These are phyloP conservation scores for Mortierella polycephala DNA, from an alignment of 371 early-diverging fungal genomes.

Conservation along the genomic window DNA sequence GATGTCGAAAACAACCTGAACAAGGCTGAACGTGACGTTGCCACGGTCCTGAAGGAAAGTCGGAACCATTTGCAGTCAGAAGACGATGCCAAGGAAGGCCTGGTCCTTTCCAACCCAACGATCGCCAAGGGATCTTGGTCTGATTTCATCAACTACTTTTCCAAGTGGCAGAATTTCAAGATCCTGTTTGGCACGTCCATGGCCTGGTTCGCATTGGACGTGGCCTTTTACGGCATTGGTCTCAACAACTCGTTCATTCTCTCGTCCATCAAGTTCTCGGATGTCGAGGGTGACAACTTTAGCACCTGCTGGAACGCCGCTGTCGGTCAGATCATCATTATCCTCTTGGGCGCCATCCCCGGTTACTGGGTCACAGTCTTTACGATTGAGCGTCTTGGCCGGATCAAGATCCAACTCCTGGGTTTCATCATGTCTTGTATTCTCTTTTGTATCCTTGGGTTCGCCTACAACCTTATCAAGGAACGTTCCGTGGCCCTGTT, in stretches of 20 bases:
- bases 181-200: constrained; percentile 81
- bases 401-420: constrained; percentile 82
- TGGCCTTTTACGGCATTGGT: constrained; percentile 90
- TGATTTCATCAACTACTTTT: constrained; percentile 80
- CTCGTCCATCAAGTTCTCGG: constrained; percentile 73
- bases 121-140: constrained; percentile 65
- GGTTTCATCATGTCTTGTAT: constrained; percentile 81
- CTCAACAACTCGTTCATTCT: constrained; percentile 83
- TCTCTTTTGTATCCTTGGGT: constrained; percentile 81
- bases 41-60: constrained; percentile 48
- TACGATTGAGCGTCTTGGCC: constrained; percentile 82
- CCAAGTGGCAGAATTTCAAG: constrained; percentile 81
- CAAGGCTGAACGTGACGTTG: constrained; percentile 68
- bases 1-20: constrained; percentile 78
- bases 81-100: constrained; percentile 36
- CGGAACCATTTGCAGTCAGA: constrained; percentile 43
- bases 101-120: constrained; percentile 33
- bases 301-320: constrained; percentile 69
- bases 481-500: constrained; percentile 66
- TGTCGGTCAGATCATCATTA: constrained; percentile 86
- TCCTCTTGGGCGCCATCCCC: constrained; percentile 86
- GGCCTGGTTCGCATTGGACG: constrained; percentile 88
- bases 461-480: constrained; percentile 62
- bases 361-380: constrained; percentile 90
- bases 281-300: constrained; percentile 60